These are phyloP conservation scores for Filosporella fistucella DNA, from an alignment of 495 filamentous ascomycete genomes.

Conservation along the genomic window DNA sequence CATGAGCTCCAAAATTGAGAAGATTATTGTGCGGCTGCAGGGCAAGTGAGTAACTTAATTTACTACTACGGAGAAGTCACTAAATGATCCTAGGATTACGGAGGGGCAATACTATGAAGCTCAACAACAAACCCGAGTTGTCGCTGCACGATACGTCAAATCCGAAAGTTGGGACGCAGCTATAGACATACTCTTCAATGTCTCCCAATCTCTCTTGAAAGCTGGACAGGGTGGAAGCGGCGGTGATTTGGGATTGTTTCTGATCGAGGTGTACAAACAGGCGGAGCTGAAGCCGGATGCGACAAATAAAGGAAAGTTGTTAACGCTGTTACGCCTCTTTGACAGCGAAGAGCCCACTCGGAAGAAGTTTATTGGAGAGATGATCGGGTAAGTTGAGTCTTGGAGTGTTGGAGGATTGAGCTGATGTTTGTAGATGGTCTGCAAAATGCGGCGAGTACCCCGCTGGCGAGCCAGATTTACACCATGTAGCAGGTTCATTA, in stretches of 20 bases:
- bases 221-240: slow-evolving; percentile 90
- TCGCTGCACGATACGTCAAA: slow-evolving; percentile 89
- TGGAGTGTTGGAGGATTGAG: slow-evolving; percentile 2
- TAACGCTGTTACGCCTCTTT: slow-evolving; percentile 71
- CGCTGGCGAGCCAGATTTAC: slow-evolving; percentile 89
- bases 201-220: slow-evolving; percentile 77
- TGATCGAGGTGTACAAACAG: slow-evolving; percentile 85
- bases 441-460: slow-evolving; percentile 79
- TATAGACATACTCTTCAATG: slow-evolving; percentile 78
- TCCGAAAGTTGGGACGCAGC: slow-evolving; percentile 75
- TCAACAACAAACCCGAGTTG: slow-evolving; percentile 92
- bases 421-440: slow-evolving; percentile 62
- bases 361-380: slow-evolving; percentile 87
- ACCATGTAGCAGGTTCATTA: slow-evolving; percentile 85
- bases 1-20: slow-evolving; percentile 66
- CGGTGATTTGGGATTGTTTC: slow-evolving; percentile 79
- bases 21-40: slow-evolving; percentile 66
- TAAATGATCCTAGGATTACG: slow-evolving; percentile 58
- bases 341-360: slow-evolving; percentile 78
- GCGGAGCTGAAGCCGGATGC: slow-evolving; percentile 69
- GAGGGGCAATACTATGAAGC: slow-evolving; percentile 96
- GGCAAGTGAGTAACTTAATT: slow-evolving; percentile 48
- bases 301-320: slow-evolving; percentile 51
- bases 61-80: neutral
- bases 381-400: slow-evolving; percentile 58